phyloP scores from a whole-genome alignment of 2,329 filamentous ascomycete genomes.

The Trichoderma sp. region DNA sequence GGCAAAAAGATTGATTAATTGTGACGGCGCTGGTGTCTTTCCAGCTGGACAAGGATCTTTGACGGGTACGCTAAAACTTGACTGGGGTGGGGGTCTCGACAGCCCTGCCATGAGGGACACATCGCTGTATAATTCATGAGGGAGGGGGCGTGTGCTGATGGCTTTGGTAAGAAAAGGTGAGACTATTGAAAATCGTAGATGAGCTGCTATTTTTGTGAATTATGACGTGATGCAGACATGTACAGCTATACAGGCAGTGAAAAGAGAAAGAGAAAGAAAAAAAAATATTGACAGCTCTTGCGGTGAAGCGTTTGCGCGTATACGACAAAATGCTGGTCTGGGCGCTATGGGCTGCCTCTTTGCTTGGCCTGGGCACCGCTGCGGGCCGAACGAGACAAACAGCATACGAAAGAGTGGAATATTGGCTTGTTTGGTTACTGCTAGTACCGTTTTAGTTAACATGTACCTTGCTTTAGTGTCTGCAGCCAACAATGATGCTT shows the following conservation, averaged over 20 bases:
- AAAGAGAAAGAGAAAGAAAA: not conserved
- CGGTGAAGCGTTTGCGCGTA: not conserved
- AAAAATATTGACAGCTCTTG: not conserved
- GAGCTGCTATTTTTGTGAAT: not conserved
- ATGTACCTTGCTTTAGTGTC: not conserved
- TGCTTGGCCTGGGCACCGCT: not conserved
- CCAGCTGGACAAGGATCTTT: constrained; percentile 29
- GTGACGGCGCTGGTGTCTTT: constrained; percentile 3
- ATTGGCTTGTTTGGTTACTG: not conserved
- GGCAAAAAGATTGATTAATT: not conserved
- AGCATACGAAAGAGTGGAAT: not conserved
- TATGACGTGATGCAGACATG: not conserved
- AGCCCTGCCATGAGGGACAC: not conserved
- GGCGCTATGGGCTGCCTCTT: constrained; percentile 14
- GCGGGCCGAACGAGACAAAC: not conserved
- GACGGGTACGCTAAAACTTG: constrained; percentile 16
- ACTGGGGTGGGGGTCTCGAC: not conserved
- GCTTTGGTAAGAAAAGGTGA: not conserved
- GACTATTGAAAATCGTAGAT: not conserved
- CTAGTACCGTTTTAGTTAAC: not conserved
- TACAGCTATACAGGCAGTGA: not conserved
- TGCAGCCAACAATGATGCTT: not conserved
- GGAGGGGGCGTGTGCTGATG: not conserved
- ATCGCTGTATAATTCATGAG: not conserved
- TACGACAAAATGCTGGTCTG: not conserved